Conservation (phyloP, 2,329 filamentous ascomycete species). For the Pestalotiopsis sp. region DNA sequence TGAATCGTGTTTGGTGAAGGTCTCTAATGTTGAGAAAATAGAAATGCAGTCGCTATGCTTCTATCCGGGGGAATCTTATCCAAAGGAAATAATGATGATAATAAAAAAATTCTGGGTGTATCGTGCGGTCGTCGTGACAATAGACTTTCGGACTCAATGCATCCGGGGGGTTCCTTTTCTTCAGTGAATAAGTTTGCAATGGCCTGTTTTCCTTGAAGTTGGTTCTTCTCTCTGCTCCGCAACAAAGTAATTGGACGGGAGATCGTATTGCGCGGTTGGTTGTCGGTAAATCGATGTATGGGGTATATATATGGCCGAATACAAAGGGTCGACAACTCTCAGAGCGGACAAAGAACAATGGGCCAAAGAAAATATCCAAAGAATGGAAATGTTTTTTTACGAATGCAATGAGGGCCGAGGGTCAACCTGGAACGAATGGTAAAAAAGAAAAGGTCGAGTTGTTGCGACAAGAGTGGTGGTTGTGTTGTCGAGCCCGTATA, state of each 20-base stretch:
- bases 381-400: conserved; percentile 5
- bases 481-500: conserved; percentile 3
- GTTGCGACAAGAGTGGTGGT: background rate
- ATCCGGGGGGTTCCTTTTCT: background rate
- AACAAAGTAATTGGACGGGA: conserved; percentile 4
- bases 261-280: background rate
- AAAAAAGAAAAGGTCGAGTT: conserved; percentile 5
- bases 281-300: conserved; percentile 1
- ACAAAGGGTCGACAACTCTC: conserved; percentile 11
- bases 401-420: conserved; percentile 17
- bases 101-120: background rate
- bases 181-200: background rate
- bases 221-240: background rate
- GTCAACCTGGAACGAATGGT: conserved; percentile 20
- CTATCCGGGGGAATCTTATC: background rate
- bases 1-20: background rate
- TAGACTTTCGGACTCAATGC: conserved; percentile 1
- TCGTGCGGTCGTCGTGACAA: conserved; percentile 1
- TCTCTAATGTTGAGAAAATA: background rate
- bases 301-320: conserved; percentile 2
- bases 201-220: background rate
- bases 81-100: background rate
- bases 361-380: conserved; percentile 7
- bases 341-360: conserved; percentile 16
- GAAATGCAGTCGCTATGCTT: conserved; percentile 9